phyloP scores from a whole-genome alignment of 225 moss, liverwort and hornwort genomes.

The Rhytidiadelphus loreus region DNA sequence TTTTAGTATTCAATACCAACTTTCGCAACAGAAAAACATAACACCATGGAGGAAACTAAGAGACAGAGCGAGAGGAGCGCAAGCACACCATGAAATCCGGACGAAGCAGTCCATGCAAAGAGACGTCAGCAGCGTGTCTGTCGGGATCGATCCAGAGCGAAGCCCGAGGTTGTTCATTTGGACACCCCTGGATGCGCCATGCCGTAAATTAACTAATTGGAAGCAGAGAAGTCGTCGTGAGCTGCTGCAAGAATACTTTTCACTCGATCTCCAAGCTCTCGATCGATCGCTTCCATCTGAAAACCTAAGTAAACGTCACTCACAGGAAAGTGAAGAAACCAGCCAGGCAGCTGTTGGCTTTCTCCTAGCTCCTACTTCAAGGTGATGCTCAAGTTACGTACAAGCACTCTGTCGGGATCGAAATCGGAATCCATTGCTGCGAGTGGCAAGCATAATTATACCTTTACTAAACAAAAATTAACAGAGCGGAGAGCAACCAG shows the following conservation, averaged over 20 bases:
- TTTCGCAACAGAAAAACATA: too few relatives aligned
- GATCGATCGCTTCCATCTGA: too few relatives aligned
- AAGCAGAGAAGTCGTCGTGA: neutral
- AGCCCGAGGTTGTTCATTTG: neutral
- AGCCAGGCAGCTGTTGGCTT: too few relatives aligned
- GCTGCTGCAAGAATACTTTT: neutral
- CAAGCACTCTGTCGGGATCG: neutral
- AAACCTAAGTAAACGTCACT: neutral
- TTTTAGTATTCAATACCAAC: neutral
- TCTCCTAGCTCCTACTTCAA: neutral
- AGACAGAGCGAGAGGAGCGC: neutral
- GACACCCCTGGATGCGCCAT: neutral
- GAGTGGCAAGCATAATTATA: neutral
- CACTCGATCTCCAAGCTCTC: too few relatives aligned
- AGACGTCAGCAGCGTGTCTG: neutral
- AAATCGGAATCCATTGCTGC: neutral
- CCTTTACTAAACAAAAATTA: neutral
- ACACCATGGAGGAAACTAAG: neutral
- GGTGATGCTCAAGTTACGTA: neutral
- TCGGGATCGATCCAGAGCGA: neutral
- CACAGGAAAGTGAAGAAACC: neutral
- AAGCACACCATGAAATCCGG: neutral
- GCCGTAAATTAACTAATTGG: neutral
- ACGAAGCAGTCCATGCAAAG: neutral
- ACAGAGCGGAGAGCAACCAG: neutral